A percentile compares a stretch with the other conserved stretches of the same genome.
Evolutionary conservation across 768 basidiomycete genomes (phyloP).

Genomic region (Tulasnella sp.): DNA sequence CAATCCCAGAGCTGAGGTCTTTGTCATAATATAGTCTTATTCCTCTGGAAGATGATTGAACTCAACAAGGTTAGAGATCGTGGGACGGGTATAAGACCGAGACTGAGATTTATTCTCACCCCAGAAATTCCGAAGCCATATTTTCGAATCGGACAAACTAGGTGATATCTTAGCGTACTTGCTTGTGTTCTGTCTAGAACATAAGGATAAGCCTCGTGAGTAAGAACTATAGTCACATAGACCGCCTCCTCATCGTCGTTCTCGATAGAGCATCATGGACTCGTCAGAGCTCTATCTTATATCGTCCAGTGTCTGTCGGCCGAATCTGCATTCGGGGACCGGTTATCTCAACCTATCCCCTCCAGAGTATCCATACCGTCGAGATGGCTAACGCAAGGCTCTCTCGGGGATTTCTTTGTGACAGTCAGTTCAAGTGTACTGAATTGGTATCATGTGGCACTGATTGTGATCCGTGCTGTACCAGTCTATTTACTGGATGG

Average conservation of each 20-base stretch:
- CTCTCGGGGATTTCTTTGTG: conserved; percentile 77
- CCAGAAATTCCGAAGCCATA: conserved; percentile 83
- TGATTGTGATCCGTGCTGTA: neutral
- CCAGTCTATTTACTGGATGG: conserved; percentile 80
- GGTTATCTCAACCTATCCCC: conserved; percentile 48
- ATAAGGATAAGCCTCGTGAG: conserved; percentile 52
- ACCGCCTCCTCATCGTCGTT: conserved; percentile 47
- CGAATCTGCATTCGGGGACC: conserved; percentile 64
- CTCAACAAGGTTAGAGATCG: conserved; percentile 63
- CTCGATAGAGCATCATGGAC: conserved; percentile 55
- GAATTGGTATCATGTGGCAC: neutral
- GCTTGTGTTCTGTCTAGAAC: conserved; percentile 70
- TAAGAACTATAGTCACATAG: conserved; percentile 24
- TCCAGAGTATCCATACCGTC: conserved; percentile 50
- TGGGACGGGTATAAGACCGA: neutral
- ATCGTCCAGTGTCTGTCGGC: conserved; percentile 45
- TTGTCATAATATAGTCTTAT: conserved; percentile 40
- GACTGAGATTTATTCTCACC: neutral
- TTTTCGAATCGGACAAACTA: conserved; percentile 70
- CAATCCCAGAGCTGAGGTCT: neutral
- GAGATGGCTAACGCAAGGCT: conserved; percentile 66
- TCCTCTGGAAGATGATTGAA: conserved; percentile 89
- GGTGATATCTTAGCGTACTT: conserved; percentile 71
- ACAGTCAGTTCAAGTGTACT: conserved; percentile 42
- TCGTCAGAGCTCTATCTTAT: too few species aligned